Base-by-base conservation (phyloP, 305 asterid genomes). In the Fraxinus nigra region DNA sequence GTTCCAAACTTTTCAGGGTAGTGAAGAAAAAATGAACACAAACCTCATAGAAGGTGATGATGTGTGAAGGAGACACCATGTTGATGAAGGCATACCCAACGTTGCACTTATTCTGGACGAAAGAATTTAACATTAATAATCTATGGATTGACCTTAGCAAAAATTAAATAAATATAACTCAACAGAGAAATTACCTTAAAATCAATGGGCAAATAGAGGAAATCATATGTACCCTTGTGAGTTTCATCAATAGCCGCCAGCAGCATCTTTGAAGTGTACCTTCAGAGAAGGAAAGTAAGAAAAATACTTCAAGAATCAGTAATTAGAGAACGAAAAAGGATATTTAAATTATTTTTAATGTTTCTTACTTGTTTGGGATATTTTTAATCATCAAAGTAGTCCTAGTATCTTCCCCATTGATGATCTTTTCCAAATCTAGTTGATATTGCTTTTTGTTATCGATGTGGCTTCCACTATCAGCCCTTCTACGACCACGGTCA, bases 11-110 rank as follows among this genome's bases (percentile, higher is more conserved):
- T 61, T 4, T 33, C 24, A 69, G 48, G 65, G 26, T 54, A 6
- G 20, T 48, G 69, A 48, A 70, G 38, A 76, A 26, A 37, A 43
- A 69, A 16, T 79, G 82, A 84, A 83, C 76, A 84, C 78, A 28
- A 79, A 94, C 99, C 98, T 93, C 92, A 11, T 86, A 91, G 89
- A 96, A 96, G 83, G 98, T 83, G 85, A 91, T 82, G 54, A 96
- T 92, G 84, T 90, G 95, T 6, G 89, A 89, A 59, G 99, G 98
- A 82, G 95, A 93, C 83, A 92, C 90, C 98, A 96, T 94, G 48
- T 94, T 96, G 83, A 96, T 96, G 90, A 96, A 96, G 76, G 99
- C 98, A 78, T 94, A 96, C 54, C 99, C 99, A 33, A 96, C 99
- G 8, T 96, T 96, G 92, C 99, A 96, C 87, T 96, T 96, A 84